Conservation (phyloP, 345 rosid species). For the Syzygium grande region DNA sequence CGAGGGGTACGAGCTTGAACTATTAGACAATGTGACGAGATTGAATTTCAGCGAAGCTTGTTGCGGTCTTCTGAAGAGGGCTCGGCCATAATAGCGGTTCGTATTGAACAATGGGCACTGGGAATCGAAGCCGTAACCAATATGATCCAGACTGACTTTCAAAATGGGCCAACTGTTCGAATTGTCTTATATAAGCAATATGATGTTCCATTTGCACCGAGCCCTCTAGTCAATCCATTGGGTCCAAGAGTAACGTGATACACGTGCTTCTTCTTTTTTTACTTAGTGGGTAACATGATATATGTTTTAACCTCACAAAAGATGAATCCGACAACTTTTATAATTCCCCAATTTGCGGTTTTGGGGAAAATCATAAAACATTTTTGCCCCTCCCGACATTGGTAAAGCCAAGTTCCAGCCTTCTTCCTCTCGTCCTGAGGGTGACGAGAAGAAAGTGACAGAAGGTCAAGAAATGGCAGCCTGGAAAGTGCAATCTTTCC, state of each 20-base stretch:
- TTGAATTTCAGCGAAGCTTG: neutral
- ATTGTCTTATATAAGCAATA: neutral
- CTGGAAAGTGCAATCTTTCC: neutral
- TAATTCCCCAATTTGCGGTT: too few species aligned
- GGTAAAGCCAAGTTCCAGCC: neutral
- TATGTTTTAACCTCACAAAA: neutral
- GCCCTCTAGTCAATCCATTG: neutral
- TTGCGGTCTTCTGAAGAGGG: neutral
- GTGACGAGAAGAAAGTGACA: neutral
- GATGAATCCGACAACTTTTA: neutral
- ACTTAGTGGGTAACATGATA: neutral
- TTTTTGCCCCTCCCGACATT: neutral
- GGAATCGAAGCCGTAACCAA: neutral
- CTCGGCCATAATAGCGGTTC: neutral
- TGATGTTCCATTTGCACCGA: too few species aligned
- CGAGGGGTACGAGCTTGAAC: neutral
- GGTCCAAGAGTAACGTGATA: neutral
- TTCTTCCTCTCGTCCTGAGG: neutral
- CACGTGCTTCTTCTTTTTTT: neutral
- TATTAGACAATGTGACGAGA: neutral
- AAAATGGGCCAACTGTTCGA: neutral
- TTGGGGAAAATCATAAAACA: neutral
- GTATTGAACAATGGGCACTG: neutral
- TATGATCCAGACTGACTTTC: neutral
- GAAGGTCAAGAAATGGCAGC: neutral